A percentile compares a stretch with the other conserved stretches of the same genome.
Evolutionary conservation across 805 yeast genomes (phyloP).

Genomic region (Candida glaebosa): DNA sequence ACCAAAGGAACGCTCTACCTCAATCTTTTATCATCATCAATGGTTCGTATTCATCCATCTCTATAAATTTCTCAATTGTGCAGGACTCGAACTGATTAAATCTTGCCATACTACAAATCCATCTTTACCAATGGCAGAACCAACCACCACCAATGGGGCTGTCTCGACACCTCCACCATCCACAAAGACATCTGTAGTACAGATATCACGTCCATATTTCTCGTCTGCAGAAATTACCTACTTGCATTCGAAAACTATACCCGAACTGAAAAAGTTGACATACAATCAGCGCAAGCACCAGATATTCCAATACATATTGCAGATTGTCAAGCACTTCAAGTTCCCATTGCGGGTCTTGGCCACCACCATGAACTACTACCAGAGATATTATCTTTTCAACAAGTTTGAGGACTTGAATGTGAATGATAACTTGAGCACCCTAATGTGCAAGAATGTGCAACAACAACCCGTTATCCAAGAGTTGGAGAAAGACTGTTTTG

Average conservation of each 20-base stretch:
- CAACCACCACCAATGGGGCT: too few relatives aligned
- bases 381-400: slow-evolving; percentile 66
- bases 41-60: too few relatives aligned
- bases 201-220: slow-evolving; percentile 59
- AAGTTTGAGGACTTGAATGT: slow-evolving; percentile 43
- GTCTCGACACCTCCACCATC: too few relatives aligned
- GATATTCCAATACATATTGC: slow-evolving; percentile 52
- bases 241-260: slow-evolving; percentile 51
- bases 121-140: too few relatives aligned
- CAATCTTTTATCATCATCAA: too few relatives aligned
- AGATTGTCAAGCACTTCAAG: slow-evolving; percentile 50
- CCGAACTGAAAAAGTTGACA: slow-evolving; percentile 40
- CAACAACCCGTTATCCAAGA: slow-evolving; percentile 21
- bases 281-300: slow-evolving; percentile 52
- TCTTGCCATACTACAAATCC: too few relatives aligned
- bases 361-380: slow-evolving; percentile 69
- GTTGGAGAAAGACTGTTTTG: slow-evolving; percentile 44
- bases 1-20: too few relatives aligned
- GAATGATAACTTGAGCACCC: slow-evolving; percentile 13
- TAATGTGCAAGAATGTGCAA: slow-evolving; percentile 7
- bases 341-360: slow-evolving; percentile 70
- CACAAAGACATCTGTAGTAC: slow-evolving; percentile 21
- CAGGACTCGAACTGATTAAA: too few relatives aligned
- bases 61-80: too few relatives aligned
- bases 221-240: slow-evolving; percentile 50